These are phyloP conservation scores for Raphidocelis subcapitata DNA, from an alignment of 139 green algal genomes.

Conservation along the genomic window DNA sequence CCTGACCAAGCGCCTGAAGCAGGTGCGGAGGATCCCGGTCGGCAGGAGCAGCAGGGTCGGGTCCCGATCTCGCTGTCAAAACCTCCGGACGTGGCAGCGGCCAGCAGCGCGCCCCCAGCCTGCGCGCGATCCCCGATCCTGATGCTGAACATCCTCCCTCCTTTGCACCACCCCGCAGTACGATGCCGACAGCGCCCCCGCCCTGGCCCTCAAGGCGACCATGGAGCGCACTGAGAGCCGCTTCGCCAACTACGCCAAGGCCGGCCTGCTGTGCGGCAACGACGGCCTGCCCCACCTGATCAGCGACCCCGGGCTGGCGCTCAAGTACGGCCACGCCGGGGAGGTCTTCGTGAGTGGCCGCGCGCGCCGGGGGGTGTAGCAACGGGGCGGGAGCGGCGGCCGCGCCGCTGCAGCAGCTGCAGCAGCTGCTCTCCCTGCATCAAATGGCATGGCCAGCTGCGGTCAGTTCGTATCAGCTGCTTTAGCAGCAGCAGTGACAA, in stretches of 20 bases:
- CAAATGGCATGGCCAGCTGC: no score
- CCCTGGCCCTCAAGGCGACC: slow-evolving; percentile 90
- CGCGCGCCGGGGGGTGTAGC: no score
- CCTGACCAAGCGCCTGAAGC: slow-evolving; percentile 30
- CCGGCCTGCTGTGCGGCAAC: slow-evolving; percentile 94
- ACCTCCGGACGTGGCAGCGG: no score
- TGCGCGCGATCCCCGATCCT: neutral
- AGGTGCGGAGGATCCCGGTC: slow-evolving; percentile 3
- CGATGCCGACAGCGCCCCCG: slow-evolving; percentile 82
- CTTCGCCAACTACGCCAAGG: slow-evolving; percentile 91
- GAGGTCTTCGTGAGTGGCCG: slow-evolving; percentile 87
- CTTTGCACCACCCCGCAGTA: slow-evolving; percentile 69
- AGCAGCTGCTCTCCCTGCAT: no score
- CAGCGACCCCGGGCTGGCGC: slow-evolving; percentile 92
- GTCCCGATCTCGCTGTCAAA: no score
- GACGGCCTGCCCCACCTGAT: slow-evolving; percentile 99
- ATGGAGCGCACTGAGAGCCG: slow-evolving; percentile 92
- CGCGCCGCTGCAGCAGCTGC: neutral
- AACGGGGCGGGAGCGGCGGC: no score
- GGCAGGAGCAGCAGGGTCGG: neutral
- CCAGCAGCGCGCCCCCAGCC: no score
- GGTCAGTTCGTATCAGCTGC: no score
- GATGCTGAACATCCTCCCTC: neutral
- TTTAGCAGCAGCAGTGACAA: no score
- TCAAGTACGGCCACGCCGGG: slow-evolving; percentile 91